Evolutionary conservation across 305 asterid genomes (phyloP).

Genomic region (Rubia tinctorum): DNA sequence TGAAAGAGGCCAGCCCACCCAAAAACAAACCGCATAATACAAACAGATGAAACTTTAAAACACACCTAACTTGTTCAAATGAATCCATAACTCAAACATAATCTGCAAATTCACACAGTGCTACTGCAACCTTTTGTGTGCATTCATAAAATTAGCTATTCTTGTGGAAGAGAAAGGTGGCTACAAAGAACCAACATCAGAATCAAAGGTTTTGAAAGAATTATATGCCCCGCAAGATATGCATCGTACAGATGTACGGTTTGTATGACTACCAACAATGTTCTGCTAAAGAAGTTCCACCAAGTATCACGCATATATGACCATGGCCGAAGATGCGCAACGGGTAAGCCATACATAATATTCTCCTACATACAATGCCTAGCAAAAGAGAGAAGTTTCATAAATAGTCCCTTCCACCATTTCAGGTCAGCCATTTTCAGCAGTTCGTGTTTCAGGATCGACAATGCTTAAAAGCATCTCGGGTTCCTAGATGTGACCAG

Average conservation of each 20-base stretch:
- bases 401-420: not conserved
- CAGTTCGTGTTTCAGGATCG: conserved; percentile 4
- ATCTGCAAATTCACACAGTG: not conserved
- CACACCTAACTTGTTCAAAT: not conserved
- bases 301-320: too few relatives aligned
- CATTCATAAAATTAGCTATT: not conserved
- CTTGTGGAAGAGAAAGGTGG: not conserved
- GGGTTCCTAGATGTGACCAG: conserved; percentile 6
- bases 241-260: not conserved
- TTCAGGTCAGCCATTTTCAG: conserved; percentile 1
- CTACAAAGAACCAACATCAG: not conserved
- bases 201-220: not conserved
- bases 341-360: not conserved
- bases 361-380: not conserved
- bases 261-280: not conserved
- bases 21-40: too few relatives aligned
- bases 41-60: not conserved
- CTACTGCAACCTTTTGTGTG: not conserved
- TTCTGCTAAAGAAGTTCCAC: not conserved
- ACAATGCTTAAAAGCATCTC: not conserved
- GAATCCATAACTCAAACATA: not conserved
- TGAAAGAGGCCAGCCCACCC: too few relatives aligned
- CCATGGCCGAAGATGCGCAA: not conserved
- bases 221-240: not conserved
- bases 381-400: not conserved